Conservation (phyloP, 495 filamentous ascomycete genomes). For the Parathielavia appendiculata region DNA sequence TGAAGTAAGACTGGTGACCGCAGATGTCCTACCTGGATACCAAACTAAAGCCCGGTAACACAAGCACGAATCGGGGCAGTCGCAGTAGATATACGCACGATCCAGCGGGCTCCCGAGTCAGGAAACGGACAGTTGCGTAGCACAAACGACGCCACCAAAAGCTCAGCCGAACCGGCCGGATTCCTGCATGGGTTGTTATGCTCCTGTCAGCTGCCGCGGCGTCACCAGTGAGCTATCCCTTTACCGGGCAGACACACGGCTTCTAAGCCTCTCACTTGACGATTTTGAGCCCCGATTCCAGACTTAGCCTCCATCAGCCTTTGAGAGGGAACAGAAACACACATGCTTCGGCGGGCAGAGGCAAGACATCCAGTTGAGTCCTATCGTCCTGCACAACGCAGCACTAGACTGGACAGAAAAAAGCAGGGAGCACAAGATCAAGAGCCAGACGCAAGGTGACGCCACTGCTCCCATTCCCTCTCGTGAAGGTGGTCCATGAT, state of each 20-base stretch:
- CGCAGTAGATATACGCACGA: constrained; percentile 7
- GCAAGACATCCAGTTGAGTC: no score
- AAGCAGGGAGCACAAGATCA: neutral
- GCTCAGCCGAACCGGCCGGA: neutral
- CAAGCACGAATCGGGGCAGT: neutral
- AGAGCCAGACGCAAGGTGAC: neutral
- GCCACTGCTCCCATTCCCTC: neutral
- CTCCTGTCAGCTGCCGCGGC: no score
- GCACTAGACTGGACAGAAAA: neutral
- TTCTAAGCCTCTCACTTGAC: no score
- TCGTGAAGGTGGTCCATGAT: no score
- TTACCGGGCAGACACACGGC: no score
- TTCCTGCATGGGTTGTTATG: neutral
- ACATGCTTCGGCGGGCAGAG: no score
- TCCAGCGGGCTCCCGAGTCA: constrained; percentile 3
- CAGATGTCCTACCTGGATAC: neutral
- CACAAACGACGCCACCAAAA: constrained; percentile 1
- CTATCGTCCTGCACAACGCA: no score
- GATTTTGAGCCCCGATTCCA: no score
- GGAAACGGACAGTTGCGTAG: neutral
- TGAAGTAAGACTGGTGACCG: neutral
- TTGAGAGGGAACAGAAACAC: no score
- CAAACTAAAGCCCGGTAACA: neutral
- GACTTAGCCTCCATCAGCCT: no score
- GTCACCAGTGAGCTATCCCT: no score